Evolutionary conservation across 2,329 filamentous ascomycete species (phyloP), one percentile per base, ranked within the genome.

Genomic region (Pyrenochaeta sp.): DNA sequence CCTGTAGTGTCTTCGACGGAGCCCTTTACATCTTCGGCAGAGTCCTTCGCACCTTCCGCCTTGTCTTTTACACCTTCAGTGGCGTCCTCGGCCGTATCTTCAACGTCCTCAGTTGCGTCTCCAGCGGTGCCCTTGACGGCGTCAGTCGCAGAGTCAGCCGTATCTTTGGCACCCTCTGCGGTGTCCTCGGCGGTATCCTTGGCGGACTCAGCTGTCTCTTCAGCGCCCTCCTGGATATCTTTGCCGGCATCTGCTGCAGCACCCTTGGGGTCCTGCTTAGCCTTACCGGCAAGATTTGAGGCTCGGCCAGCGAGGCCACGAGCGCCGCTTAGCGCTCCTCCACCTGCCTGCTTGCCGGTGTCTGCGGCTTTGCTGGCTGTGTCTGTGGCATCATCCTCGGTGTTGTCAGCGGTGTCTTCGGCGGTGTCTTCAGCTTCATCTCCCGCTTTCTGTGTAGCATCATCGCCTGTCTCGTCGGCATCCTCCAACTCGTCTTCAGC

Each of bases 301-400:
- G 79, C 80, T 63, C 79, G 78, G 55, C 76, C 78, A 60, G 79
- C 78, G 18, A 81, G 75, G 50, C 78, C 78, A 44, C 79, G 76
- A 33, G 78, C 79, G 52, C 77, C 77, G 54, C 74, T 77, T 59
- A 79, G 54, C 14, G 78, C 71, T 49, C 77, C 75, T 40, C 75
- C 70, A 42, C 69, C 71, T 23, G 68, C 57, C 57, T 75, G 60
- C 60, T 77, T 66, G 42, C 70, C 68, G 43, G 60, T 66, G 17
- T 75, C 73, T 20, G 72, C 68, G 17, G 73, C 69, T 18, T 75
- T 68, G 57, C 66, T 69, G 48, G 71, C 67, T 23, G 66, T 66
- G 44, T 74, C 71, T 32, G 66, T 66, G 9, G 60, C 66, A 51
- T 80, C 75, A 53, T 80, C 79, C 29, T 75, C 74, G 29, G 58